Evolutionary conservation across 129 eudicot genomes (phyloP), one percentile per base, ranked within the genome.

Genomic region (Heracleum sosnowskyi): DNA sequence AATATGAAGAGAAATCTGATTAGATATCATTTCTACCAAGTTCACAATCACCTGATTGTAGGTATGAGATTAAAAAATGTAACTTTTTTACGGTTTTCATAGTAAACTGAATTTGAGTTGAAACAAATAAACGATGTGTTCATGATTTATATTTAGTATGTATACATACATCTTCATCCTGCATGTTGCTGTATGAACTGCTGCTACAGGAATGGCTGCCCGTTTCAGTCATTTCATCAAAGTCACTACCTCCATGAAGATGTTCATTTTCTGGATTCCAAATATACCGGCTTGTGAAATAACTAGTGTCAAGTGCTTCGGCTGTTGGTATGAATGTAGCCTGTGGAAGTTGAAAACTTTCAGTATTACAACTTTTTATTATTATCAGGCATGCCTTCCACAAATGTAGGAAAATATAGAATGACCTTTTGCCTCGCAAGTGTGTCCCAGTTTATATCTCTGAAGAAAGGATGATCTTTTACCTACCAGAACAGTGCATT

Each of bases 271-370:
- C 95, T 57, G 92, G 95, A 86, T 96, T 96, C 99, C 99, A 96
- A 39, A 96, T 89, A 78, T 95, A 92, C 57, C 99, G 99, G 78
- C 99, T 95, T 97, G 89, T 90, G 78, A 96, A 96, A 85, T 96
- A 96, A 82, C 97, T 86, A 4, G 99, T 96, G 87, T 96, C 99
- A 74, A 82, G 93, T 72, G 94, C 83, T 70, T 96, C 97, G 28
- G 89, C 87, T 41, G 97, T 77, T 64, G 99, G 99, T 75, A 96
- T 88, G 80, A 92, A 96, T 79, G 93, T 82, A 26, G 99, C 97
- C 97, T 96, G 79, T 76, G 81, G 68, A 10, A 39, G 26, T 66
- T 37, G 81, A 72, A 13, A 86, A 63, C 42, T 26, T 55, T 44
- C 46, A 17, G 18, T 78, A 72, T 81, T 49, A 22, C n/a, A 69